Evolutionary conservation across 2,329 filamentous ascomycete genomes (phyloP).

Genomic region (Rhinocladiella mackenziei): DNA sequence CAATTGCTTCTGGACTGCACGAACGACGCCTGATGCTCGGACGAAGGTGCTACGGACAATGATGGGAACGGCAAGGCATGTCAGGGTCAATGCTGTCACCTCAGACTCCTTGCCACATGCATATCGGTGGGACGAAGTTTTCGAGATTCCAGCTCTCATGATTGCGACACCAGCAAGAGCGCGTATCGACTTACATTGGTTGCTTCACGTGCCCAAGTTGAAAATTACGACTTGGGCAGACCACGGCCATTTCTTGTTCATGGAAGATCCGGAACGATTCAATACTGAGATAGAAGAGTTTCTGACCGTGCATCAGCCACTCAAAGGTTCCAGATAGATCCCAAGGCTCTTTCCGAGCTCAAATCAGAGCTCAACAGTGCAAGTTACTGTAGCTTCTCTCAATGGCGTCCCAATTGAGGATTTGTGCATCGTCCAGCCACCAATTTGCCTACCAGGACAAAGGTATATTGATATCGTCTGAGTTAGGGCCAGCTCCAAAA

Average conservation of each 20-base stretch:
- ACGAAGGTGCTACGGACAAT: conserved; percentile 4
- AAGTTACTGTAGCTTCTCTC: too few relatives aligned
- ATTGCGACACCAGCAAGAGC: conserved; percentile 1
- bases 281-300: conserved; percentile 6
- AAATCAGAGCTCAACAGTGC: too few relatives aligned
- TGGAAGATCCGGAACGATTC: conserved; percentile 12
- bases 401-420: too few relatives aligned
- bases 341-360: too few relatives aligned
- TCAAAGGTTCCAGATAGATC: too few relatives aligned
- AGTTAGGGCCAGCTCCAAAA: too few relatives aligned
- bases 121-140: conserved; percentile 1
- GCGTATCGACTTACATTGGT: conserved; percentile 7
- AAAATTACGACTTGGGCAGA: conserved; percentile 3
- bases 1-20: not conserved
- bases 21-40: not conserved
- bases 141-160: conserved; percentile 5
- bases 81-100: conserved; percentile 9
- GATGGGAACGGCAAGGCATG: conserved; percentile 7
- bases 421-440: too few relatives aligned
- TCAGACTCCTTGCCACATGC: conserved; percentile 8
- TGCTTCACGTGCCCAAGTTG: conserved; percentile 3
- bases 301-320: too few relatives aligned
- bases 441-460: too few relatives aligned
- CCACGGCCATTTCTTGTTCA: conserved; percentile 13
- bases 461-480: too few relatives aligned